Conservation (phyloP, 306 rosid species). For the Cercis canadensis region DNA sequence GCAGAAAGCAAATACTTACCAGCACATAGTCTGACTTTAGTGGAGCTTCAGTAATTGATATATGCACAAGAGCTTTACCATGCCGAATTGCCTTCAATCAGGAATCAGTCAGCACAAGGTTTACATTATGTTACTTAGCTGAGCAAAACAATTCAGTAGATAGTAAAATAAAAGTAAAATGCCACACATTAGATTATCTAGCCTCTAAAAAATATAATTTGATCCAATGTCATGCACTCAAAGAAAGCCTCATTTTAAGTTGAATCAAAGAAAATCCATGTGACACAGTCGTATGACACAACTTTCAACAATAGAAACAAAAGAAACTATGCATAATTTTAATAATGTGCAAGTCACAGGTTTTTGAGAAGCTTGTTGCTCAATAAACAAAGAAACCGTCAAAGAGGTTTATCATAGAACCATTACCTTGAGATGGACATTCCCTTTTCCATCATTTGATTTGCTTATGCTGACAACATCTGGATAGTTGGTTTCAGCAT, state of each 20-base stretch:
- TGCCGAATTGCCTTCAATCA: conserved; percentile 73
- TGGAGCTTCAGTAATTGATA: conserved; percentile 61
- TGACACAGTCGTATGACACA: neutral
- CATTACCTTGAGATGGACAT: conserved; percentile 71
- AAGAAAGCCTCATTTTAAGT: neutral
- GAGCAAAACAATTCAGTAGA: conserved; percentile 28
- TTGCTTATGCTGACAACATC: conserved; percentile 68
- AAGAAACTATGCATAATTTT: neutral
- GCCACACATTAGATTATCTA: conserved; percentile 16
- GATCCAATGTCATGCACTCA: conserved; percentile 30
- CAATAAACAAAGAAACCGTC: conserved; percentile 16
- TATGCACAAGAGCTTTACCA: conserved; percentile 85
- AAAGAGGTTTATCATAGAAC: conserved; percentile 23
- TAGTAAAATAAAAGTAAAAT: conserved; percentile 7
- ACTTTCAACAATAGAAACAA: conserved; percentile 6
- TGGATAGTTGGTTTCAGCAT: conserved; percentile 72
- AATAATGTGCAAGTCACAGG: conserved; percentile 17
- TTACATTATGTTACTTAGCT: conserved; percentile 32
- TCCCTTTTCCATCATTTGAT: conserved; percentile 61
- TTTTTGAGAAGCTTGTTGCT: conserved; percentile 18
- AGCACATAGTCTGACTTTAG: conserved; percentile 83
- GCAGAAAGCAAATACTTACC: conserved; percentile 53
- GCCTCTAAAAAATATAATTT: conserved; percentile 2
- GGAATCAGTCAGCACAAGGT: conserved; percentile 36
- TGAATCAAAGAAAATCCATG: neutral